Conservation (phyloP, 2,329 filamentous ascomycete species). For the Periconia macrospinosa region DNA sequence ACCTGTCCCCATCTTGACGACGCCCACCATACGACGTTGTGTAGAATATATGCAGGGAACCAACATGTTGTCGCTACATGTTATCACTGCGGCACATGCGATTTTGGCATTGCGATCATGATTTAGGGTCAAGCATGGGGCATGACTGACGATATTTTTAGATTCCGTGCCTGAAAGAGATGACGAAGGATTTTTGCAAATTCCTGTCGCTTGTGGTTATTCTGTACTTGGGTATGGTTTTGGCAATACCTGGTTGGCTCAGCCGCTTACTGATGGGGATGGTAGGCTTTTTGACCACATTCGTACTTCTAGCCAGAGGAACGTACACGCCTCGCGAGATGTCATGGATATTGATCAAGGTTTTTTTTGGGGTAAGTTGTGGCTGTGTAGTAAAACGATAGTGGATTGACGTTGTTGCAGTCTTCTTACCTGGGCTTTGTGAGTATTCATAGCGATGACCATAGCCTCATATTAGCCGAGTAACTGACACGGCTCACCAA, state of each 20-base stretch:
- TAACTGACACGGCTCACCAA: conserved; percentile 18
- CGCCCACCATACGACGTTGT: background rate
- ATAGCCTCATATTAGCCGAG: background rate
- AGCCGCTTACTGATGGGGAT: conserved; percentile 3
- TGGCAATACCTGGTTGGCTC: background rate
- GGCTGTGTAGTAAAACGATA: conserved; percentile 4
- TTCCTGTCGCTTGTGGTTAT: conserved; percentile 78
- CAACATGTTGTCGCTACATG: too few relatives aligned
- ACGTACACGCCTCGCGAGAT: conserved; percentile 66
- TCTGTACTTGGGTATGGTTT: conserved; percentile 67
- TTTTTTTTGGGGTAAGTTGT: conserved; percentile 67
- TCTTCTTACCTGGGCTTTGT: conserved; percentile 75
- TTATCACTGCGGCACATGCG: background rate
- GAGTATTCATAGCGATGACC: conserved; percentile 34
- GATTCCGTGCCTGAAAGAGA: conserved; percentile 89
- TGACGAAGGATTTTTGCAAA: conserved; percentile 89
- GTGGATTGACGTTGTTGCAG: conserved; percentile 18
- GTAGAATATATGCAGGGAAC: too few relatives aligned
- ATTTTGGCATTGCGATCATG: background rate
- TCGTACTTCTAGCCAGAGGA: conserved; percentile 75
- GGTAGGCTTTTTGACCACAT: conserved; percentile 81
- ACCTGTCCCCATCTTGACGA: too few relatives aligned
- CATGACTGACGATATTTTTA: conserved; percentile 30
- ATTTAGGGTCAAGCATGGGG: background rate
- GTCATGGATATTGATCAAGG: conserved; percentile 76